Conservation (phyloP, 805 yeast genomes). For the Starmerella davenportii region DNA sequence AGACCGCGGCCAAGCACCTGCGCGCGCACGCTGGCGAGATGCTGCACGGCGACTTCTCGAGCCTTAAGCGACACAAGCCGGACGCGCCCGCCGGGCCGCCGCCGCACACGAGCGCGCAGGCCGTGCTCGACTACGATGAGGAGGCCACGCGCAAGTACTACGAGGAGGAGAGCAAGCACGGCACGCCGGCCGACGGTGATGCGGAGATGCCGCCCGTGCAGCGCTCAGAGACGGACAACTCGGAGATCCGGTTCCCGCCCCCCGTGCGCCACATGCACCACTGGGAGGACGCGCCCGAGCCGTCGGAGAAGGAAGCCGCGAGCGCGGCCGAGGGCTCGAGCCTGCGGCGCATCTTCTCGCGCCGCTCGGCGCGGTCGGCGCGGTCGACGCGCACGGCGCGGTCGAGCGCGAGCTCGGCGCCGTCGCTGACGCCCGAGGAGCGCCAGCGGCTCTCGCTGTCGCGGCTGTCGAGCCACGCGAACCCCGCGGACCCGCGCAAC, state of each 20-base stretch:
- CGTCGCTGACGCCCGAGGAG: neutral
- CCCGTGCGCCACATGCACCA: neutral
- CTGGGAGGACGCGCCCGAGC: neutral
- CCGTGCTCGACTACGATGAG: constrained; percentile 1
- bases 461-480: neutral
- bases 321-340: neutral
- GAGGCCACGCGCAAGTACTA: neutral
- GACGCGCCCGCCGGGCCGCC: neutral
- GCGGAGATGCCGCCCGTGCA: neutral
- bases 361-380: neutral
- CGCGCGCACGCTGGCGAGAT: neutral
- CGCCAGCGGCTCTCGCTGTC: neutral
- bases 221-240: neutral
- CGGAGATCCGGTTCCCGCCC: neutral
- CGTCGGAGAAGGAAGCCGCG: too few relatives aligned
- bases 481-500: neutral
- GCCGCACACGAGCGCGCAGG: neutral
- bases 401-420: neutral
- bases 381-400: neutral
- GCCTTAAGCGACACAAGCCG: neutral
- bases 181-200: neutral
- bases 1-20: constrained; percentile 3
- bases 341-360: neutral
- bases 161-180: neutral
- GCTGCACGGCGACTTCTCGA: neutral